These are phyloP conservation scores for Hypoxylon fuscum DNA, from an alignment of 495 filamentous ascomycete species.

Conservation along the genomic window DNA sequence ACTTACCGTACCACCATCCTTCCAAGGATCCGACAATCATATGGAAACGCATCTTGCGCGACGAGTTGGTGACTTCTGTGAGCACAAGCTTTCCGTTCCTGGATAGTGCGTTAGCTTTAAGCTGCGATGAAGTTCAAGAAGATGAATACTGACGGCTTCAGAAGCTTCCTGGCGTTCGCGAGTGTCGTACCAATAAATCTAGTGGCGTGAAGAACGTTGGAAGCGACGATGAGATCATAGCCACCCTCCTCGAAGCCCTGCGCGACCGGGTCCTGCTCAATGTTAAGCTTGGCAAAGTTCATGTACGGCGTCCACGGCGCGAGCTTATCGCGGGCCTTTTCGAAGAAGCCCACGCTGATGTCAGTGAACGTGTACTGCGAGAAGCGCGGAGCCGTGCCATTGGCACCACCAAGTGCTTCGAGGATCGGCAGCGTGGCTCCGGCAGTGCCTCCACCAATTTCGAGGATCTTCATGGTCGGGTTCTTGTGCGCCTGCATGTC, in stretches of 20 bases:
- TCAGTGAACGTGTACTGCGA: constrained; percentile 58
- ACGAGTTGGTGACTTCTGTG: too few species aligned
- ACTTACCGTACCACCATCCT: too few species aligned
- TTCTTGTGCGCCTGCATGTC: constrained; percentile 55
- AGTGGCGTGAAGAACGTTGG: constrained; percentile 62
- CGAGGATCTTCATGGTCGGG: constrained; percentile 51
- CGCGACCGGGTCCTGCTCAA: constrained; percentile 50
- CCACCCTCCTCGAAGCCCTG: constrained; percentile 56
- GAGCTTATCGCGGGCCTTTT: constrained; percentile 56
- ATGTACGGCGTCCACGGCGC: constrained; percentile 43
- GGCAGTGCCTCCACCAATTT: constrained; percentile 48
- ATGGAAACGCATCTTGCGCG: too few species aligned
- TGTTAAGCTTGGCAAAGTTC: constrained; percentile 53
- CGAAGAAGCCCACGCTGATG: constrained; percentile 59
- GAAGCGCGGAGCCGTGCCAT: background rate
- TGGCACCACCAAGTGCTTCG: background rate
- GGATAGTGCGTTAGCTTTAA: too few species aligned
- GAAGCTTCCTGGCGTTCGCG: constrained; percentile 50
- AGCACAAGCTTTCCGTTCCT: too few species aligned
- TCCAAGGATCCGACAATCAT: too few species aligned
- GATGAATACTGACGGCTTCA: too few species aligned
- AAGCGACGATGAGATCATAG: constrained; percentile 62
- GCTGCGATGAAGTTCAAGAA: too few species aligned
- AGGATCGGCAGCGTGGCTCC: background rate
- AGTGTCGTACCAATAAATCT: constrained; percentile 53